Evolutionary conservation across 805 yeast species (phyloP).

Genomic region (Yamadazyma scolyti): DNA sequence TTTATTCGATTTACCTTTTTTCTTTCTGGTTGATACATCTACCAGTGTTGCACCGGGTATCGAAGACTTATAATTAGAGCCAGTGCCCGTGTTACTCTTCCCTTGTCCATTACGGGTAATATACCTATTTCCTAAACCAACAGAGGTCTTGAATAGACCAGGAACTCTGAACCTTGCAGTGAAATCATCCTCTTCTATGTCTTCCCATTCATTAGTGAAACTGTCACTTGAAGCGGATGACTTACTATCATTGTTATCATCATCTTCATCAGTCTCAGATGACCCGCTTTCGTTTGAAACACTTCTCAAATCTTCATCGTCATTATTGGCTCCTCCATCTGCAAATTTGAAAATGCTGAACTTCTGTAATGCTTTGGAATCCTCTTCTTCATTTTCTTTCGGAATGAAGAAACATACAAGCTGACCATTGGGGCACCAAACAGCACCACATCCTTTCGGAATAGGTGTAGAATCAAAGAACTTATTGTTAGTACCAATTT

Average conservation of each 20-base stretch:
- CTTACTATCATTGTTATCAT: slow-evolving; percentile 12
- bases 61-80: slow-evolving; percentile 33
- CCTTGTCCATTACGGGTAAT: slow-evolving; percentile 32
- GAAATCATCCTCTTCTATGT: slow-evolving; percentile 55
- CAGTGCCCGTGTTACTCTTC: slow-evolving; percentile 28
- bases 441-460: slow-evolving; percentile 91
- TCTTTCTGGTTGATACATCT: slow-evolving; percentile 12
- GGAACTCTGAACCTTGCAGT: slow-evolving; percentile 47
- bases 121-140: slow-evolving; percentile 35
- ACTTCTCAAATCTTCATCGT: slow-evolving; percentile 17
- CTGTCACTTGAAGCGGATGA: slow-evolving; percentile 49
- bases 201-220: slow-evolving; percentile 67
- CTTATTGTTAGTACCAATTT: slow-evolving; percentile 7
- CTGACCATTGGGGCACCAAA: slow-evolving; percentile 77
- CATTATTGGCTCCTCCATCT: slow-evolving; percentile 41
- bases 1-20: slow-evolving; percentile 16
- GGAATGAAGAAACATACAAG: slow-evolving; percentile 80
- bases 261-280: slow-evolving; percentile 21
- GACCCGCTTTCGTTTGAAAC: slow-evolving; percentile 3
- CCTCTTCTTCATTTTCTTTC: slow-evolving; percentile 28
- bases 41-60: slow-evolving; percentile 29
- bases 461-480: slow-evolving; percentile 78
- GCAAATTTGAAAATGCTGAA: slow-evolving; percentile 42
- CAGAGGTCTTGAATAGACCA: slow-evolving; percentile 41
- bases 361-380: slow-evolving; percentile 42